Evolutionary conservation across 2,329 filamentous ascomycete genomes (phyloP), one percentile per base, ranked within the genome.

Genomic region (Pseudogymnoascus pannorum): DNA sequence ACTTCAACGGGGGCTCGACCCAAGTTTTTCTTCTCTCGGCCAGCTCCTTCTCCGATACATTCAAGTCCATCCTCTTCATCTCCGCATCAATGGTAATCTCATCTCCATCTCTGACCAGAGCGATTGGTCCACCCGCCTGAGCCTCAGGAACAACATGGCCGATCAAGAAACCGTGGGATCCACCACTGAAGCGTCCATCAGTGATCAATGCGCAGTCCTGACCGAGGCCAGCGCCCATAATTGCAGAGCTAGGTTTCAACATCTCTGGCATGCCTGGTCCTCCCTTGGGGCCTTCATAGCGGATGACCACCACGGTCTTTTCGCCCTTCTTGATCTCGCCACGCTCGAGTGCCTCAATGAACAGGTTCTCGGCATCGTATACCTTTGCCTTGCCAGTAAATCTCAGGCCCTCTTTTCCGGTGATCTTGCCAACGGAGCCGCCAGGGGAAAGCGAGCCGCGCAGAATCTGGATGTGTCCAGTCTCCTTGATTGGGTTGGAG

Each of bases 241-340:
- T 87, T 29, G 86, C 86, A 11, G 85, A 85, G 57, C 80, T 84
- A 57, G 87, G 86, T 73, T 89, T 89, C 68, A 90, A 74, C 85
- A 89, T 89, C 76, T 90, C 87, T 24, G 72, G 86, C 87, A 89
- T 89, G 62, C 87, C 87, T 1, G 87, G 87, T 2, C 86, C 87
- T 61, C 87, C 87, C 74, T 88, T 89, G 38, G 87, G 87, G 1
- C 87, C 87, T 68, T 87, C 86, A 72, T 89, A 90, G 48, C 87
- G 84, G 73, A 91, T 89, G 59, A 91, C 84, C 29, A 90, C 86
- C 40, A 91, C 87, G 0, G 85, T 88, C 76, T 90, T 91, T 71
- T 91, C 87, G 60, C 86, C 86, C 77, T 88, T 88, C 72, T 86
- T 88, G 72, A 90, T 84, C 65, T 87, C 84, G 20, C 84, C 84